Conservation (phyloP, 352 stramenopile species). For the Globisporangium yorkense region DNA sequence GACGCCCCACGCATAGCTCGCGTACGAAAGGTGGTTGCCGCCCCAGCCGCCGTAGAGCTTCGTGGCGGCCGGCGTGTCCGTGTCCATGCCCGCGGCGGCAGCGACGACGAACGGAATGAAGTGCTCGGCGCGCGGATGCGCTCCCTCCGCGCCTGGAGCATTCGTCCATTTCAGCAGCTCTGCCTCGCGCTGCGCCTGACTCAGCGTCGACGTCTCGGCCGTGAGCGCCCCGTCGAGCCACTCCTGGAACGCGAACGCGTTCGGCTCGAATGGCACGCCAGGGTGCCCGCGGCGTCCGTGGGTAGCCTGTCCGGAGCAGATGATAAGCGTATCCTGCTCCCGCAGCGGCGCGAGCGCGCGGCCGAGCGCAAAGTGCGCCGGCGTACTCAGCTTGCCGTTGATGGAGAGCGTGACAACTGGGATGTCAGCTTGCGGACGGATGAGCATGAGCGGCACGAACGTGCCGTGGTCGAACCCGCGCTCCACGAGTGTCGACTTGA, state of each 20-base stretch:
- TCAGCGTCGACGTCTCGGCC: slow-evolving; percentile 15
- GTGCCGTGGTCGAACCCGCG: slow-evolving; percentile 87
- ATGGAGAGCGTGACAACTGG: slow-evolving; percentile 85
- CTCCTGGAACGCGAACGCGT: slow-evolving; percentile 29
- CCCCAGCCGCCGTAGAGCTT: slow-evolving; percentile 40
- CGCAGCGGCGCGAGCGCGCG: slow-evolving; percentile 52
- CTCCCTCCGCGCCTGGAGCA: slow-evolving; percentile 27
- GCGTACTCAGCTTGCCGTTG: slow-evolving; percentile 41
- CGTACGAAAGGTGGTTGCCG: slow-evolving; percentile 31
- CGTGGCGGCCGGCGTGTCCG: slow-evolving; percentile 13
- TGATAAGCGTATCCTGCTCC: slow-evolving; percentile 71
- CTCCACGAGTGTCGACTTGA: slow-evolving; percentile 37
- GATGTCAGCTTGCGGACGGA: slow-evolving; percentile 78
- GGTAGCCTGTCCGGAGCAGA: slow-evolving; percentile 71
- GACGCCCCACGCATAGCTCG: slow-evolving; percentile 30
- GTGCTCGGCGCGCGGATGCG: slow-evolving; percentile 41
- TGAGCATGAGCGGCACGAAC: slow-evolving; percentile 85
- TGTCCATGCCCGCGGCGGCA: slow-evolving; percentile 46
- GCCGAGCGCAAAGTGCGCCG: slow-evolving; percentile 61
- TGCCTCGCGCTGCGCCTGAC: slow-evolving; percentile 26
- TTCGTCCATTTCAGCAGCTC: slow-evolving; percentile 33
- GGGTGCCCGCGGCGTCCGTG: slow-evolving; percentile 16
- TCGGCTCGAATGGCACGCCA: slow-evolving; percentile 3
- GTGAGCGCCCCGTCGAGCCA: slow-evolving; percentile 36
- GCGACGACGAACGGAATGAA: slow-evolving; percentile 53